A percentile compares a stretch with the other conserved stretches of the same genome.
These are phyloP conservation scores for Amaranthus palmeri DNA, from an alignment of 148 eudicot genomes.

Conservation along the genomic window DNA sequence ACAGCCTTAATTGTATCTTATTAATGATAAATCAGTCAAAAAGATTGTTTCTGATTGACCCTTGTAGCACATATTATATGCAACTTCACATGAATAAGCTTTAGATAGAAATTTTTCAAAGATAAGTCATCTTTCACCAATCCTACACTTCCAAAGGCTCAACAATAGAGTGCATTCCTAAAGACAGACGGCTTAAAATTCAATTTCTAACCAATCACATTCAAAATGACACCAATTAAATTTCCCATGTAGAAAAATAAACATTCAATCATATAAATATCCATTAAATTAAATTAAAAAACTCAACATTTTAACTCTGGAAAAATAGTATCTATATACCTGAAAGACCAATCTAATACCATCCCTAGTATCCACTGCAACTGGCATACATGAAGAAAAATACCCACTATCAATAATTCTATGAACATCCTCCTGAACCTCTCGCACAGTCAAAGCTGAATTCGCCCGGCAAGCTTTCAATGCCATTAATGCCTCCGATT, in stretches of 20 bases:
- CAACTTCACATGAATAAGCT: too few relatives aligned
- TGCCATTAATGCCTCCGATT: constrained; percentile 69
- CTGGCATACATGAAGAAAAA: constrained; percentile 87
- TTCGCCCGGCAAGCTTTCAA: constrained; percentile 75
- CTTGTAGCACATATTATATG: too few relatives aligned
- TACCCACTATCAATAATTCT: constrained; percentile 83
- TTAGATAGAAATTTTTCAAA: neutral
- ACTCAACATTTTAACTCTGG: neutral
- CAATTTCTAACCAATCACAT: neutral
- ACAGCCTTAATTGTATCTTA: too few relatives aligned
- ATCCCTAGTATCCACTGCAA: constrained; percentile 89
- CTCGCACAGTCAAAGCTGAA: constrained; percentile 75
- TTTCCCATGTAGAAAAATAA: neutral
- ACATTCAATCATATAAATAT: neutral
- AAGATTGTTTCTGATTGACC: too few relatives aligned
- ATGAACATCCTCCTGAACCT: constrained; percentile 95
- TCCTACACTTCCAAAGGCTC: neutral
- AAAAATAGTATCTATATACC: constrained; percentile 33
- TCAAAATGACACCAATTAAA: neutral
- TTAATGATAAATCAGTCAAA: too few relatives aligned
- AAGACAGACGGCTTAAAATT: neutral
- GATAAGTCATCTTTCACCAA: neutral
- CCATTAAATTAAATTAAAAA: neutral
- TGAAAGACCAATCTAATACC: constrained; percentile 91
- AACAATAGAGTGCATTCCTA: neutral